Conservation (phyloP, 306 rosid species). For the Malus sieversii region DNA sequence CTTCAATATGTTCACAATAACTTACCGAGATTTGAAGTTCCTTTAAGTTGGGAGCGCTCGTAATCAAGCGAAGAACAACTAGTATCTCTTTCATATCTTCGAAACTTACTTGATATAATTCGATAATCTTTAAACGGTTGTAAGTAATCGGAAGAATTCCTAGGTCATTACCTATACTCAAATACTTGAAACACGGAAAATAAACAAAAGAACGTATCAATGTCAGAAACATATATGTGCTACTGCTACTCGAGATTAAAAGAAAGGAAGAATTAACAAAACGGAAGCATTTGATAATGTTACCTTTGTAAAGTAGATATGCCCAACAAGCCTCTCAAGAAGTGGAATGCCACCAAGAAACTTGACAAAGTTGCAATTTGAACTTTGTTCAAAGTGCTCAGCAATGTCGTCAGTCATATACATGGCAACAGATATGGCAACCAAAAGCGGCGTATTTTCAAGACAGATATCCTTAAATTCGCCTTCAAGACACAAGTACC, state of each 20-base stretch:
- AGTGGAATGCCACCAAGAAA: conserved; percentile 79
- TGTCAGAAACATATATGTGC: conserved; percentile 3
- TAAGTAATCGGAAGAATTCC: conserved; percentile 40
- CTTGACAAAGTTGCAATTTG: conserved; percentile 63
- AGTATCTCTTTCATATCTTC: conserved; percentile 86
- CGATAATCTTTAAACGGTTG: conserved; percentile 52
- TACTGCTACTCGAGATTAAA: conserved; percentile 1
- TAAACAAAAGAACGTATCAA: not conserved
- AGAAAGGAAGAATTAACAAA: not conserved
- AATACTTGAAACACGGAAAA: conserved; percentile 45
- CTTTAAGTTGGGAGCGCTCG: conserved; percentile 68
- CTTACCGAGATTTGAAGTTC: conserved; percentile 86
- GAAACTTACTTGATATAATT: conserved; percentile 80
- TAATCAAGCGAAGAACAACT: conserved; percentile 76
- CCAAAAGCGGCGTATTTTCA: conserved; percentile 61
- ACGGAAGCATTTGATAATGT: not conserved
- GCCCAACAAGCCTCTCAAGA: conserved; percentile 76
- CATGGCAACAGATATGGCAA: conserved; percentile 52
- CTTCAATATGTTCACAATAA: not conserved
- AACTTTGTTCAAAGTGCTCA: conserved; percentile 52
- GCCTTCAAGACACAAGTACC: conserved; percentile 71
- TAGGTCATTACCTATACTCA: conserved; percentile 69
- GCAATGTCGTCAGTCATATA: conserved; percentile 65
- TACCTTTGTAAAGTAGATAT: conserved; percentile 89
- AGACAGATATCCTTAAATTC: conserved; percentile 77